A percentile compares a stretch with the other conserved stretches of the same genome.
These are phyloP conservation scores for Auricularia sp. DNA, from an alignment of 768 basidiomycete species.

Conservation along the genomic window DNA sequence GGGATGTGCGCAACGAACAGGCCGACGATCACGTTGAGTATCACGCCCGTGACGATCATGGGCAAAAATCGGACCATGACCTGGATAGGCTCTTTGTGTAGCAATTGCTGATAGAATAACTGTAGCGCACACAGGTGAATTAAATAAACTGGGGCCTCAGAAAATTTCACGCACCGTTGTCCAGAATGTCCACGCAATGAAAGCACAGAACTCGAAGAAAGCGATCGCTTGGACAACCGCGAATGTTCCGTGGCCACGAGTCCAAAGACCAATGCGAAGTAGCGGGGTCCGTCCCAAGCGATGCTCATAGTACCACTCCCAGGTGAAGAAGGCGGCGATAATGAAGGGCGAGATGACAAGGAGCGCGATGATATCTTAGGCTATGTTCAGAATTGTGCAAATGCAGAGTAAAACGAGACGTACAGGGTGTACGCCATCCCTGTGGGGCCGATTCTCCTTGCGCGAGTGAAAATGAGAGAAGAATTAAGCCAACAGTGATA, in stretches of 20 bases:
- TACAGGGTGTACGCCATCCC: constrained; percentile 53
- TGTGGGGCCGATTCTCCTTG: constrained; percentile 48
- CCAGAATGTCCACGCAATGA: background rate
- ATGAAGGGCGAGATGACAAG: constrained; percentile 23
- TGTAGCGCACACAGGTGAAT: background rate
- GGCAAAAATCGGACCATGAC: constrained; percentile 62
- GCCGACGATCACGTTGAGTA: constrained; percentile 59
- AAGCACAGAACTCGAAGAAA: constrained; percentile 43
- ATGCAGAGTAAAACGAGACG: constrained; percentile 12
- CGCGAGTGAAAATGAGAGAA: constrained; percentile 66
- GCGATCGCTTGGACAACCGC: constrained; percentile 53
- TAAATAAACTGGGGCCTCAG: no score
- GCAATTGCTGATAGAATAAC: constrained; percentile 44
- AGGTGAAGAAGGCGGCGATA: constrained; percentile 24
- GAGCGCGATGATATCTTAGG: constrained; percentile 27
- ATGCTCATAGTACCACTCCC: constrained; percentile 23
- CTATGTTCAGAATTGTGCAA: background rate
- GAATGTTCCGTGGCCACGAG: constrained; percentile 50
- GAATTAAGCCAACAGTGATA: constrained; percentile 52
- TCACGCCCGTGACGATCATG: constrained; percentile 57
- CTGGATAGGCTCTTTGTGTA: constrained; percentile 34
- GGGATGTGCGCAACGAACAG: constrained; percentile 42
- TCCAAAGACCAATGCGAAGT: constrained; percentile 56
- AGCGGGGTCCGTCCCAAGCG: constrained; percentile 36
- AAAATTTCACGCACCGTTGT: background rate